Conservation (phyloP, 495 filamentous ascomycete genomes). For the Apiosordaria backusii region DNA sequence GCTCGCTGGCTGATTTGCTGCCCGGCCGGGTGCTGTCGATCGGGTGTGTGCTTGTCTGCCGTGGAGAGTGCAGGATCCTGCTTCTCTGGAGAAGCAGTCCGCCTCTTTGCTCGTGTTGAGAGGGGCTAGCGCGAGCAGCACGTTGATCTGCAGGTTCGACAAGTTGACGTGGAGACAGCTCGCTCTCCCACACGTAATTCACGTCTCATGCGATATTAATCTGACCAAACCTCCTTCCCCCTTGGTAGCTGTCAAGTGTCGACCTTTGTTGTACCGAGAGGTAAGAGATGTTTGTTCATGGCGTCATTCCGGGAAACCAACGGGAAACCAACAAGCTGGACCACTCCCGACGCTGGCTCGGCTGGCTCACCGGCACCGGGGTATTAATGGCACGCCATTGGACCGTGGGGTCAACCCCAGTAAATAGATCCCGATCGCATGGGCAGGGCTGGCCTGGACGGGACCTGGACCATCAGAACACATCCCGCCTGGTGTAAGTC, state of each 20-base stretch:
- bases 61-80: not conserved
- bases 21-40: not conserved
- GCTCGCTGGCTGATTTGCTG: slow-evolving; percentile 1
- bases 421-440: slow-evolving; percentile 2
- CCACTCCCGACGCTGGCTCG: not conserved
- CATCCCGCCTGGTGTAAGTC: not conserved
- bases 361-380: not conserved
- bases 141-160: slow-evolving; percentile 1
- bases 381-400: slow-evolving; percentile 1
- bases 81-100: not conserved
- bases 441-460: not conserved
- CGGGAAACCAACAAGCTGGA: not conserved
- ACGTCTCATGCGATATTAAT: slow-evolving; percentile 2
- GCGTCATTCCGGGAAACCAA: not conserved
- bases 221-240: not conserved
- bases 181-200: not conserved
- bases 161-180: slow-evolving; percentile 1
- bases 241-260: not conserved
- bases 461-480: not conserved
- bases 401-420: not conserved
- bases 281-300: not conserved
- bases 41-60: not conserved
- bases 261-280: not conserved
- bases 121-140: not conserved
- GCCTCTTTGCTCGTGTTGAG: not conserved